Evolutionary conservation across 2,329 filamentous ascomycete species (phyloP), one percentile per base, ranked within the genome.

Genomic region (Davidsoniella virescens): DNA sequence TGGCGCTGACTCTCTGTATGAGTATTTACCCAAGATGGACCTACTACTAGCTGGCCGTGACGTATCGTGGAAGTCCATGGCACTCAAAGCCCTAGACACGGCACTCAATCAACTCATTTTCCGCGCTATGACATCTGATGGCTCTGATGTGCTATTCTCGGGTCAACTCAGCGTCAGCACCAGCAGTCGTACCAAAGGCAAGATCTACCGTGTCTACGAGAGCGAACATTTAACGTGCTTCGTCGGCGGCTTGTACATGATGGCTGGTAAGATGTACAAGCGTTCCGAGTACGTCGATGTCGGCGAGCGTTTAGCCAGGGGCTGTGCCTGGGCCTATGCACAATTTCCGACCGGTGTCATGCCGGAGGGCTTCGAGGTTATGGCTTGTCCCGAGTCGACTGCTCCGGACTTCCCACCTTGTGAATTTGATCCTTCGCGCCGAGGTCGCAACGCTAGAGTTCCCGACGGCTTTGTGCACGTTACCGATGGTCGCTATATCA

Each of bases 221-320:
- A 54, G 59, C 18, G 61, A 66, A 52, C 83, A 87, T 59, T 66
- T 85, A 2, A 72, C 73, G 2, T 87, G 82, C 62, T 87, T 84
- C 59, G 68, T 75, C 2, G 82, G 82, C 5, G 83, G 81, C 8
- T 79, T 82, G 68, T 79, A 84, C 43, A 82, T 70, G 1, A 70
- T 87, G 36, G 79, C 75, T 1, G 77, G 81, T 1, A 75, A 72
- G 53, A 66, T 86, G 23, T 75, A 84, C 55, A 58, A 65, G 1
- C 62, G 67, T 10, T 65, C 64, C 60, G 61, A 80, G 52, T 68
- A 77, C 52, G 59, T 77, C 7, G 59, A 62, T 4, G 63, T 70
- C 10, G 74, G 66, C 5, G 63, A 65, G 47, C 68, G 67, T 54
- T 61, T 78, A 10, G 68, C 73, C 0, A 63, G 68, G 17, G 73